Evolutionary conservation across 2,329 filamentous ascomycete genomes (phyloP).

Genomic region (Trichoderma asperellum): DNA sequence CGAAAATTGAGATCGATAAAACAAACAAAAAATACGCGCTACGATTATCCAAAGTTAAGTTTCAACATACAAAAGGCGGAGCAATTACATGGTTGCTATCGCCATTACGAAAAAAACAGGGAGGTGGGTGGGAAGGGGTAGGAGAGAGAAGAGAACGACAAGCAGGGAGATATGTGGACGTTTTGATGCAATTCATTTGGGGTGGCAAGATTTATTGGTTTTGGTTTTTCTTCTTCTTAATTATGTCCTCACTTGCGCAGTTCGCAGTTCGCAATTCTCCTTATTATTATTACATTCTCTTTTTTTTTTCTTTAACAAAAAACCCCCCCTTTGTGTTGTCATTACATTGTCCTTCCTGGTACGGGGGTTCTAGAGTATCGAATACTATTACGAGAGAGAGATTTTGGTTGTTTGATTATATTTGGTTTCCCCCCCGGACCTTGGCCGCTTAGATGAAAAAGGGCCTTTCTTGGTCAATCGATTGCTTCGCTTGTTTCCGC

Average conservation of each 20-base stretch:
- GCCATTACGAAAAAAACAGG: neutral
- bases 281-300: neutral
- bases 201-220: slow-evolving; percentile 22
- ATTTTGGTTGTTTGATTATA: neutral
- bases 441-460: neutral
- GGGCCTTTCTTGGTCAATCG: neutral
- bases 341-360: slow-evolving; percentile 15
- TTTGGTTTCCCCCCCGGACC: neutral
- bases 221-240: neutral
- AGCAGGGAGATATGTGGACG: slow-evolving; percentile 8
- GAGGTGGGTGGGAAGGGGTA: neutral
- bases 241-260: neutral
- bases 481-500: neutral
- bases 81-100: neutral
- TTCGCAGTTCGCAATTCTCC: neutral
- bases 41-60: neutral
- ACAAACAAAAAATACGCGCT: neutral
- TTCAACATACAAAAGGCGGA: neutral
- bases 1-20: neutral
- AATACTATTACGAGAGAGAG: slow-evolving; percentile 6
- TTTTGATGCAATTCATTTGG: slow-evolving; percentile 5
- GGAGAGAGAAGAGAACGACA: neutral
- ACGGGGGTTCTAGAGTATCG: slow-evolving; percentile 3
- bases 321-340: neutral
- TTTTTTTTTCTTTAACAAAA: neutral